Conservation (phyloP, 2,329 filamentous ascomycete species). For the Cryphonectria carpinicola region DNA sequence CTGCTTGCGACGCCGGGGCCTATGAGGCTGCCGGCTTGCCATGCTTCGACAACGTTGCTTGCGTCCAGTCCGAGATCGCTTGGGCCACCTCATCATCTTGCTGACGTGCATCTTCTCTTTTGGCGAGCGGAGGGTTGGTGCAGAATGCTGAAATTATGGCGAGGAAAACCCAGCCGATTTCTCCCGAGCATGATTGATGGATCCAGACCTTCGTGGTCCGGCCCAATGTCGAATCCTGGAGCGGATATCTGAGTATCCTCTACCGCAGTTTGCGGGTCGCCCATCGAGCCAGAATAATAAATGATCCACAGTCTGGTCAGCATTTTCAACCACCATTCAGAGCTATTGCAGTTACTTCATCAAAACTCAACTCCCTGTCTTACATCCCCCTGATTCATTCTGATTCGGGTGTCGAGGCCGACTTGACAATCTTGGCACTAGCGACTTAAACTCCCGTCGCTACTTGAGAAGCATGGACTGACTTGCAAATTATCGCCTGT, state of each 20-base stretch:
- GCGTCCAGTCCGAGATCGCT: slow-evolving; percentile 11
- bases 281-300: slow-evolving; percentile 9
- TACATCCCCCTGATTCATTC: background rate
- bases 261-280: slow-evolving; percentile 23
- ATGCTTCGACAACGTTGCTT: slow-evolving; percentile 5
- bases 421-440: slow-evolving; percentile 15
- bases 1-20: slow-evolving; percentile 6
- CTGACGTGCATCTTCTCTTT: background rate
- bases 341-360: slow-evolving; percentile 27
- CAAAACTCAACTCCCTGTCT: slow-evolving; percentile 14
- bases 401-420: slow-evolving; percentile 12
- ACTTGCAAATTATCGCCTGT: background rate
- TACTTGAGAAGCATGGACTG: background rate
- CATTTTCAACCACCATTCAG: slow-evolving; percentile 18
- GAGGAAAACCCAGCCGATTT: slow-evolving; percentile 14
- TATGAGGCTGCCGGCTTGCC: slow-evolving; percentile 5
- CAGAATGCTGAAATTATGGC: background rate
- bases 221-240: slow-evolving; percentile 4
- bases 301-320: slow-evolving; percentile 22
- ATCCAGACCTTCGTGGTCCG: background rate
- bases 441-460: slow-evolving; percentile 20
- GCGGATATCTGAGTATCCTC: slow-evolving; percentile 12
- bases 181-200: slow-evolving; percentile 16
- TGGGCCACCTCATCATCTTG: slow-evolving; percentile 5
- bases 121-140: background rate